phyloP scores from a whole-genome alignment of 371 early-diverging fungal genomes.

The Apophysomyces sp. region DNA sequence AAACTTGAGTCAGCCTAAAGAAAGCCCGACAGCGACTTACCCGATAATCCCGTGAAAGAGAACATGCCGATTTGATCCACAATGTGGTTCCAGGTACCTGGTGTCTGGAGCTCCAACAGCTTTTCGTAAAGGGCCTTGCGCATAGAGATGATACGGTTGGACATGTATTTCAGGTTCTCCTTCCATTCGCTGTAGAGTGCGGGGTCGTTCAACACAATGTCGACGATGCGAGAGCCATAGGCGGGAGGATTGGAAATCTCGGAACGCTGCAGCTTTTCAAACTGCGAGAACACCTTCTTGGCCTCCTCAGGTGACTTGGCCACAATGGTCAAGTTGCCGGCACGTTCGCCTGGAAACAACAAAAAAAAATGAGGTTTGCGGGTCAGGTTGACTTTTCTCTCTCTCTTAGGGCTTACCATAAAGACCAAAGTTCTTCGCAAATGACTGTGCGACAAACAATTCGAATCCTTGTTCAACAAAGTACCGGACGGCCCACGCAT shows the following conservation, averaged over 20 bases:
- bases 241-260: conserved; percentile 90
- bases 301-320: conserved; percentile 50
- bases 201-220: conserved; percentile 78
- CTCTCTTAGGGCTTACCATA: conserved; percentile 62
- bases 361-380: not conserved
- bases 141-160: conserved; percentile 87
- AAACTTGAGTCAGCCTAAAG: not conserved
- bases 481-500: conserved; percentile 90
- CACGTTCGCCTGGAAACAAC: conserved; percentile 72
- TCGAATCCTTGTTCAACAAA: conserved; percentile 92
- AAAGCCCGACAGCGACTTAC: conserved; percentile 22
- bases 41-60: conserved; percentile 85
- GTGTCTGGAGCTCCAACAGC: conserved; percentile 72
- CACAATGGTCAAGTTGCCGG: conserved; percentile 86
- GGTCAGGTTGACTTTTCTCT: not conserved
- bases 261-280: conserved; percentile 82
- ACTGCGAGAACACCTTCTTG: conserved; percentile 69
- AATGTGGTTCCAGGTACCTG: conserved; percentile 95
- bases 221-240: conserved; percentile 89
- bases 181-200: conserved; percentile 83
- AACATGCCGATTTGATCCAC: conserved; percentile 97
- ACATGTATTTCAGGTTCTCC: conserved; percentile 80
- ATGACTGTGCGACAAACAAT: conserved; percentile 87
- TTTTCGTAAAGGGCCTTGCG: conserved; percentile 68
- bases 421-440: conserved; percentile 96